Conservation (phyloP, 306 rosid genomes). For the Quercus berberidifolia region DNA sequence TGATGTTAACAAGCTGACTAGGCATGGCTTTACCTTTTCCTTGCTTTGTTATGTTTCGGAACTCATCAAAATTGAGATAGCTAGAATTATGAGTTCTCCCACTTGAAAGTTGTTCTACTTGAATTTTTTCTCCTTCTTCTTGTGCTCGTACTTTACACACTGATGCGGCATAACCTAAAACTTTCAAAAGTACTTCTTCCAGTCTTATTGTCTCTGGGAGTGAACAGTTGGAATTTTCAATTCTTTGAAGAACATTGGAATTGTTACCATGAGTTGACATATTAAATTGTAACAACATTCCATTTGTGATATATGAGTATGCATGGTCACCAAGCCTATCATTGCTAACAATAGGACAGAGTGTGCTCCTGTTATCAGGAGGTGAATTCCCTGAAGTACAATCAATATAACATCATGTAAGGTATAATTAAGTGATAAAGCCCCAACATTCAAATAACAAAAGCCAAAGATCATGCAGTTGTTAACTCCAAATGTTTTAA, state of each 20-base stretch:
- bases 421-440: neutral
- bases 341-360: slow-evolving; percentile 22
- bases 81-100: slow-evolving; percentile 32
- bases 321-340: slow-evolving; percentile 18
- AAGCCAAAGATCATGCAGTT: neutral
- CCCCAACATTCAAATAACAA: neutral
- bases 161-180: slow-evolving; percentile 45
- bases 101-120: slow-evolving; percentile 15
- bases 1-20: slow-evolving; percentile 40
- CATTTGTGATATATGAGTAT: slow-evolving; percentile 32
- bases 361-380: slow-evolving; percentile 33
- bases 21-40: slow-evolving; percentile 28
- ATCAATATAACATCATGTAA: neutral
- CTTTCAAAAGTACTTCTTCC: slow-evolving; percentile 45
- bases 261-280: slow-evolving; percentile 33
- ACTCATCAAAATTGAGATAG: slow-evolving; percentile 50
- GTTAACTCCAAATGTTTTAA: neutral
- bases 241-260: slow-evolving; percentile 25
- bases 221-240: slow-evolving; percentile 25
- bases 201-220: slow-evolving; percentile 32
- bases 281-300: slow-evolving; percentile 37
- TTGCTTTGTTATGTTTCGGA: slow-evolving; percentile 38
- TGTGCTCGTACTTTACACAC: slow-evolving; percentile 43
- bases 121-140: slow-evolving; percentile 28
- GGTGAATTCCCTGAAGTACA: slow-evolving; percentile 31